Base-by-base conservation (phyloP, 495 filamentous ascomycete genomes). In the Penicillium pulvis region DNA sequence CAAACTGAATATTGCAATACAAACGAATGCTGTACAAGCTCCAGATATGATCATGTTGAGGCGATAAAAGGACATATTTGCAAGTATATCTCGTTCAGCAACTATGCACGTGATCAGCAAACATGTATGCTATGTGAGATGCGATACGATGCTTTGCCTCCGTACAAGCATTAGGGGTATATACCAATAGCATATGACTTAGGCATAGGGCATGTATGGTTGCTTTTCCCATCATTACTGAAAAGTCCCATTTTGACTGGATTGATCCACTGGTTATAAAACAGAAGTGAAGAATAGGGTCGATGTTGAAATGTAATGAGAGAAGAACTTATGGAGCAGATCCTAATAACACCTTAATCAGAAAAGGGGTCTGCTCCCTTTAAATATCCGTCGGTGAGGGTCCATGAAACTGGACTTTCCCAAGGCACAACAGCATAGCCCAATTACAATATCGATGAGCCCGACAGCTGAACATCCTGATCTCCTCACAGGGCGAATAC, bases 11-110 rank as follows among this genome's bases (percentile, higher is more conserved):
- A 69, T 62, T 10, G 62, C n/a, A 4, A 71, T 10, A 33, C 61
- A 62, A 2, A 62, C 45, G 20, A 64, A 23, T 4, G 43, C 68
- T 1, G 68, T 59, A 31, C 63, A 70, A 30, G 47, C 57, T 19
- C 68, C 69, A 1, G 62, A 70, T 19, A 68, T 55, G 6, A 71
- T 71, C 58, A 51, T 67, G 52, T 70, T 68, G 48, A 70, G 67
- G 5, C 60, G 47, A 26, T 66, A 57, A 44, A 71, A 70, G 17
- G 59, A 58, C 6, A 58, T 49, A 35, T 54, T 54, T 5, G 12
- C 16, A 12, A 41, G 12, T 16, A 41, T 41, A 41, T 41, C 14
- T 12, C n/a, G 39, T 6, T 41, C 39, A 41, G 39, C 39, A 41
- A 41, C 39, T 41, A 4, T 17, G 6, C 39, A 16, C 16, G 6